Base-by-base conservation (phyloP, 306 rosid species). In the Trifolium dubium region DNA sequence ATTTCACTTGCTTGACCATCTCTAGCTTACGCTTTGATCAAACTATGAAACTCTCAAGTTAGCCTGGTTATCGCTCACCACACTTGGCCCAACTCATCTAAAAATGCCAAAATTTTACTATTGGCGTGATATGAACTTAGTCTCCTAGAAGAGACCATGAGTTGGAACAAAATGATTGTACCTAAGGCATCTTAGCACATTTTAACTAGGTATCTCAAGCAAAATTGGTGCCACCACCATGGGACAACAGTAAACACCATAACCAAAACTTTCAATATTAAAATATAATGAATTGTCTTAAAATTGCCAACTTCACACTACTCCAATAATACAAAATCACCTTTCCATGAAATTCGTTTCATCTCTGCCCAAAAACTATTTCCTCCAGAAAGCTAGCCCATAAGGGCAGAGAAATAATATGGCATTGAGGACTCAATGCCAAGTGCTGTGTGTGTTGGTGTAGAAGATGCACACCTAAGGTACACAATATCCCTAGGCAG, bases 61-160 rank as follows among this genome's bases (percentile, higher is more conserved):
- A 53, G 64, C 64, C 74, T 34, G 74, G 19, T 63, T 37, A 70
- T 12, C 41, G 64, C 49, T 63, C 8, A 70, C 18, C 72, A 35
- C 47, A 35, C 47, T 30, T 34, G 30, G 49, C 68, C 67, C 11
- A 63, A 15, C 68, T 62, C 14, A 35, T 58, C 37, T 29, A 28
- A 67, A 46, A 35, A 37, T 35, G 7, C 74, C 49, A 35, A 35
- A 62, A 35, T 32, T 19, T 59, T 11, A 13, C 50, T 44, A 12
- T 12, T 11, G 54, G 46, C 35, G 34, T 61, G 34, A 71, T 9
- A 56, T 28, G 41, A 30, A 13, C 35, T 31, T 46, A 46, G 63
- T 15, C 63, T 13, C 71, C 12, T 44, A 44, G n/a, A 9, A 34
- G 8, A 41, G 67, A 17, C 43, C 4, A 15, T 7, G 8, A 71